These are phyloP conservation scores for Boletus huronensis DNA, from an alignment of 768 basidiomycete genomes.

Conservation along the genomic window DNA sequence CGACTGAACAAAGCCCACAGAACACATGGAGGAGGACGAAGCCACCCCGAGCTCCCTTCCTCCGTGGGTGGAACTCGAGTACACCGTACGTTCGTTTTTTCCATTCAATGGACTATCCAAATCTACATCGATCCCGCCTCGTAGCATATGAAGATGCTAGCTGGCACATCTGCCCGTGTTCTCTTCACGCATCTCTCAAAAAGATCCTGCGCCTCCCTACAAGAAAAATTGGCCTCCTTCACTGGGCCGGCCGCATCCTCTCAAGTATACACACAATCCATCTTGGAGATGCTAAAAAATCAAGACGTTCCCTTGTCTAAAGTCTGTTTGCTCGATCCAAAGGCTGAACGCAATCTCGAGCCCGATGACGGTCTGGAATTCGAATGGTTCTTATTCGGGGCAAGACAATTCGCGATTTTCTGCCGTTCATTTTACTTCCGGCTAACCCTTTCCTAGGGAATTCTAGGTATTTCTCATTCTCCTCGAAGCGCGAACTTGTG, in stretches of 20 bases:
- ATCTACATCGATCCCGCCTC: background rate
- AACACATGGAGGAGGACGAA: conserved; percentile 97
- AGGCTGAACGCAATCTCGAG: conserved; percentile 61
- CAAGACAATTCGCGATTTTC: conserved; percentile 31
- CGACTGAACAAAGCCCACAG: conserved; percentile 36
- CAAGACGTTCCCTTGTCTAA: conserved; percentile 42
- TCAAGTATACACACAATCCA: conserved; percentile 23
- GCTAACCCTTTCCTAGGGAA: conserved; percentile 42
- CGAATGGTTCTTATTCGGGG: conserved; percentile 89
- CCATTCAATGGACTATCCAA: background rate
- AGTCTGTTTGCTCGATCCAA: conserved; percentile 94
- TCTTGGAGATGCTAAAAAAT: conserved; percentile 13
- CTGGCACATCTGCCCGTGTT: conserved; percentile 60
- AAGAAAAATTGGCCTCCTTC: conserved; percentile 16
- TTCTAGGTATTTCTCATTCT: conserved; percentile 42
- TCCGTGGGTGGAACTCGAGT: conserved; percentile 93
- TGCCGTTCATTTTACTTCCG: background rate
- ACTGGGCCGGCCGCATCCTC: conserved; percentile 18
- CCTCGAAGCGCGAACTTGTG: background rate
- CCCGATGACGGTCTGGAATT: conserved; percentile 83
- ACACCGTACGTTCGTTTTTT: conserved; percentile 50
- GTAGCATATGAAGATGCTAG: conserved; percentile 82
- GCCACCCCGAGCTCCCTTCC: conserved; percentile 64
- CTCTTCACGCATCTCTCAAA: conserved; percentile 85
- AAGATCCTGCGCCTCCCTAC: conserved; percentile 58